Evolutionary conservation across 768 basidiomycete genomes (phyloP).

Genomic region (Lyophyllum shimeji): DNA sequence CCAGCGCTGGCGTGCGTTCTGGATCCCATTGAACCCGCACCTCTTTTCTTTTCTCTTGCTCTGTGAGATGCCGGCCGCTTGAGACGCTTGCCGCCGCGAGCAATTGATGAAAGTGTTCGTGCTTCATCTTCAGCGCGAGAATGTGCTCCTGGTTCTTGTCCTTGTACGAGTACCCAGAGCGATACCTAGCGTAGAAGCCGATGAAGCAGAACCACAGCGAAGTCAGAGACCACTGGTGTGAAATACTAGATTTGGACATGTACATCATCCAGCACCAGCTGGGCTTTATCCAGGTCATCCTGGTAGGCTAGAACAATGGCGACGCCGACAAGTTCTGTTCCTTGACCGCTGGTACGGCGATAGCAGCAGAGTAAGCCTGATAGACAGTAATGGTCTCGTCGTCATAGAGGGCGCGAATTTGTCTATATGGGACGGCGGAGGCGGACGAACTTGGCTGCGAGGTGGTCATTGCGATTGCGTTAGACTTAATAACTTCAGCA

Average conservation of each 20-base stretch:
- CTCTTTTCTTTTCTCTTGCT: slow-evolving; percentile 8
- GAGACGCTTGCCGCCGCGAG: slow-evolving; percentile 10
- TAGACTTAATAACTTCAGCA: no score
- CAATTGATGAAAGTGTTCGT: slow-evolving; percentile 13
- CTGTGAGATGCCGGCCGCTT: slow-evolving; percentile 6
- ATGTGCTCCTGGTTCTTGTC: slow-evolving; percentile 13
- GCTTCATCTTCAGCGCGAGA: slow-evolving; percentile 20
- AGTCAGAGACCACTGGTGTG: background rate
- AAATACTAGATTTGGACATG: background rate
- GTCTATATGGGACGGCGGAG: slow-evolving; percentile 9
- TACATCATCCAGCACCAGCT: slow-evolving; percentile 22
- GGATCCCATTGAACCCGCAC: slow-evolving; percentile 12
- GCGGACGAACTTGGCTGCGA: background rate
- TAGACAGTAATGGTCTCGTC: slow-evolving; percentile 14
- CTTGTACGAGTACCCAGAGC: slow-evolving; percentile 14
- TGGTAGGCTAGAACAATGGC: slow-evolving; percentile 10
- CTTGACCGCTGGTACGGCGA: slow-evolving; percentile 14
- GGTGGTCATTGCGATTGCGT: no score
- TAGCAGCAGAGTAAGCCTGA: slow-evolving; percentile 15
- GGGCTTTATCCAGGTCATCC: slow-evolving; percentile 21
- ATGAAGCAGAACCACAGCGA: background rate
- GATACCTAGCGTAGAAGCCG: slow-evolving; percentile 9
- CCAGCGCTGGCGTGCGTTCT: slow-evolving; percentile 12
- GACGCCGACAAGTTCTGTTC: slow-evolving; percentile 15
- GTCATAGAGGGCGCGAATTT: slow-evolving; percentile 17